Percentiles rank a stretch among this genome's conserved stretches.
phyloP scores from a whole-genome alignment of 1,284 basidiomycete genomes.

The Tetrapyrgos nigripes region DNA sequence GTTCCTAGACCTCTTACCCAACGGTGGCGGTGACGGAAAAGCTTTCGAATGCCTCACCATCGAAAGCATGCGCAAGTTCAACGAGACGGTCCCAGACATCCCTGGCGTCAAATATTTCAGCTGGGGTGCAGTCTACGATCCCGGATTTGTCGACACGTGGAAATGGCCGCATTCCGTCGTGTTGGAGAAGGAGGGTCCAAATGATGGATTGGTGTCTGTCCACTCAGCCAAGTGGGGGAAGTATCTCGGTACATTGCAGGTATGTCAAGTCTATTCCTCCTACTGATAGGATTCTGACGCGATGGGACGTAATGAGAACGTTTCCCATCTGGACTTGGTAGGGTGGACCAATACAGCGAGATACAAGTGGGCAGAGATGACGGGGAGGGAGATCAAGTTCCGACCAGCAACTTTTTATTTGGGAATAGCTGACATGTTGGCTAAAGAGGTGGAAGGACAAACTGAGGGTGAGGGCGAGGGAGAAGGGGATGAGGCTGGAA shows the following conservation, averaged over 20 bases:
- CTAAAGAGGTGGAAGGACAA: slow-evolving; percentile 68
- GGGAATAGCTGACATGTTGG: slow-evolving; percentile 58
- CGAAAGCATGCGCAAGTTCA: slow-evolving; percentile 89
- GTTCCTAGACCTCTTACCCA: slow-evolving; percentile 81
- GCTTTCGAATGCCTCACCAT: slow-evolving; percentile 90
- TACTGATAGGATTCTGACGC: slow-evolving; percentile 2
- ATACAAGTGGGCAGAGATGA: slow-evolving; percentile 87
- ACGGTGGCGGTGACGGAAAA: slow-evolving; percentile 89
- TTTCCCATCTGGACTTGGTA: slow-evolving; percentile 93
- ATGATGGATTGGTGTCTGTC: slow-evolving; percentile 90
- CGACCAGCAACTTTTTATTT: slow-evolving; percentile 73
- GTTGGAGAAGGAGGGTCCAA: slow-evolving; percentile 88
- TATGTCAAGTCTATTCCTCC: neutral
- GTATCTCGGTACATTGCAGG: neutral
- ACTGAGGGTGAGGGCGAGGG: slow-evolving; percentile 9
- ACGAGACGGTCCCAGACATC: slow-evolving; percentile 82
- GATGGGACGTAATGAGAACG: slow-evolving; percentile 81
- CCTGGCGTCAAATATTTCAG: slow-evolving; percentile 86
- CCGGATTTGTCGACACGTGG: slow-evolving; percentile 89
- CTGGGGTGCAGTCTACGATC: slow-evolving; percentile 91
- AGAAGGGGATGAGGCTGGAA: slow-evolving; percentile 14
- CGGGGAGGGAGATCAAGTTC: slow-evolving; percentile 89
- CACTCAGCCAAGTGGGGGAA: slow-evolving; percentile 77
- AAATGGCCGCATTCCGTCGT: slow-evolving; percentile 89
- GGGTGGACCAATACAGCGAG: slow-evolving; percentile 85